Conservation (phyloP, 345 rosid genomes). For the Gossypium mustelinum region DNA sequence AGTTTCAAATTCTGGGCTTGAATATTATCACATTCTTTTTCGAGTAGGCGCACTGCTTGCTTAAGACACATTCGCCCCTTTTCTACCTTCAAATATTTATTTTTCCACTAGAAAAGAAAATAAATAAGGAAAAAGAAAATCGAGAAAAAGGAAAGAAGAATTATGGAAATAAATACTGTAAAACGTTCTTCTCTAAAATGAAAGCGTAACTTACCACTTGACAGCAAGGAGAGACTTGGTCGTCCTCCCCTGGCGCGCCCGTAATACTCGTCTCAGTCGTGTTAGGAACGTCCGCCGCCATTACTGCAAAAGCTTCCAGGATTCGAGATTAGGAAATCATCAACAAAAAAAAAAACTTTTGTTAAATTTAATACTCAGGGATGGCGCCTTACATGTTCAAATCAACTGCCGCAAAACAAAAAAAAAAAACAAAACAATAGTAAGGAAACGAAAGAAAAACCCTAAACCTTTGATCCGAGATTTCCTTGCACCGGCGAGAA, state of each 20-base stretch:
- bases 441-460: background rate
- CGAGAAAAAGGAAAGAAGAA: background rate
- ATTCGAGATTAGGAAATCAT: background rate
- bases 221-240: conserved; percentile 51
- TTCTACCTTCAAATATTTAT: conserved; percentile 38
- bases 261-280: background rate
- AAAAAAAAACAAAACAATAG: background rate
- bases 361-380: background rate
- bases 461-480: background rate
- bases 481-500: too few species aligned
- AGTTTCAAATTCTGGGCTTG: conserved; percentile 40
- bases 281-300: conserved; percentile 9
- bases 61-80: conserved; percentile 42
- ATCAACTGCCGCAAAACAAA: background rate
- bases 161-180: background rate
- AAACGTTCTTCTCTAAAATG: background rate
- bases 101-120: conserved; percentile 49
- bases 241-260: conserved; percentile 24
- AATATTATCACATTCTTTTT: conserved; percentile 28
- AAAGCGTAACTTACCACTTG: conserved; percentile 32
- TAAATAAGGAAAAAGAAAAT: conserved; percentile 14
- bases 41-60: conserved; percentile 41
- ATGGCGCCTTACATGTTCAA: background rate
- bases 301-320: conserved; percentile 13
- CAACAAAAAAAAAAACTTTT: background rate